Evolutionary conservation across 2,329 filamentous ascomycete genomes (phyloP).

Genomic region (Stemphylium beticola): DNA sequence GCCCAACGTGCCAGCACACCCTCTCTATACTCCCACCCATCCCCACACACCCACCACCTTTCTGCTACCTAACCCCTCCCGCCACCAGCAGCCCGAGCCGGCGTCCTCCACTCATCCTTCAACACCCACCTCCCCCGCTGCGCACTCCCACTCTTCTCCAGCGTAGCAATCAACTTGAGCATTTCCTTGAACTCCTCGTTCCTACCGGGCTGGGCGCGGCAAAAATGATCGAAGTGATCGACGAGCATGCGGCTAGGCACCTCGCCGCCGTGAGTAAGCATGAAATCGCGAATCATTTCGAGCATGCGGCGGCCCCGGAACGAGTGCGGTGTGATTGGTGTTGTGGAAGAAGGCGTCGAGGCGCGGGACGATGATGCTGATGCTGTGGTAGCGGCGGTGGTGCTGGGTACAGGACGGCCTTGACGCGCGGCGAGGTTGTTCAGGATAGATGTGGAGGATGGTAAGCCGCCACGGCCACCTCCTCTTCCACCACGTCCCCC

Average conservation of each 20-base stretch:
- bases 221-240: constrained; percentile 86
- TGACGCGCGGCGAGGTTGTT: constrained; percentile 53
- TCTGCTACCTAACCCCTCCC: not conserved
- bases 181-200: constrained; percentile 79
- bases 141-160: constrained; percentile 64
- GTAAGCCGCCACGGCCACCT: constrained; percentile 47
- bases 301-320: constrained; percentile 53
- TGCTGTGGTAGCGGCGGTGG: constrained; percentile 10
- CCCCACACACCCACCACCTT: not conserved
- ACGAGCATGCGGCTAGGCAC: constrained; percentile 85
- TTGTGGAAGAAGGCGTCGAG: constrained; percentile 30
- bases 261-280: constrained; percentile 76
- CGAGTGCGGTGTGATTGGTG: constrained; percentile 25
- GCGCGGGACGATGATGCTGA: constrained; percentile 31
- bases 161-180: constrained; percentile 74
- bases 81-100: not conserved
- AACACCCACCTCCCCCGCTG: constrained; percentile 63
- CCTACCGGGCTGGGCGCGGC: constrained; percentile 70
- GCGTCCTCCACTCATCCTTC: constrained; percentile 58
- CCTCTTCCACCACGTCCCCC: constrained; percentile 49
- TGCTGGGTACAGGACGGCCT: constrained; percentile 28
- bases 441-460: constrained; percentile 51
- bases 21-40: too few relatives aligned
- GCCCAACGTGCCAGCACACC: too few relatives aligned
- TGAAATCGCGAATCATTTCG: constrained; percentile 73